Conservation (phyloP, 805 yeast genomes). For the Starmerella bombi region DNA sequence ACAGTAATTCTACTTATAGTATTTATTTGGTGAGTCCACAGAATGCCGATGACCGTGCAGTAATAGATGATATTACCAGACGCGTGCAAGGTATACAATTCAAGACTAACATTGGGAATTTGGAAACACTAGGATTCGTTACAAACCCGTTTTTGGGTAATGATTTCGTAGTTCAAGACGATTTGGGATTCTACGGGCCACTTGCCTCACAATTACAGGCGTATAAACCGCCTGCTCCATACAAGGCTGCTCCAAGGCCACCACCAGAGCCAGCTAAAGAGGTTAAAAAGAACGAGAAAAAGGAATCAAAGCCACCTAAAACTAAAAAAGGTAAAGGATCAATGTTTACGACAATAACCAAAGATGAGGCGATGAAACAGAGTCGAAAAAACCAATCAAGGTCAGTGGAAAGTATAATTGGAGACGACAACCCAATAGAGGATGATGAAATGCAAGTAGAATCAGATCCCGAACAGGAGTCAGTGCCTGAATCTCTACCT, state of each 20-base stretch:
- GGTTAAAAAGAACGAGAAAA: neutral
- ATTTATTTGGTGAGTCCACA: conserved; percentile 11
- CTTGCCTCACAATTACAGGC: neutral
- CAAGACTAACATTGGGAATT: neutral
- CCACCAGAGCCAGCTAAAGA: neutral
- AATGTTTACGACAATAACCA: neutral
- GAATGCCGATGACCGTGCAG: conserved; percentile 9
- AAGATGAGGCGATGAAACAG: neutral
- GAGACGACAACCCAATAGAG: neutral
- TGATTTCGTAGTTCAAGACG: neutral
- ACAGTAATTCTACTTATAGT: neutral
- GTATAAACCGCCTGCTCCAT: neutral
- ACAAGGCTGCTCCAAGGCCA: neutral
- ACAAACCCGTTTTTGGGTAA: conserved; percentile 8
- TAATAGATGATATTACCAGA: conserved; percentile 1
- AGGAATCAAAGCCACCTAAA: neutral
- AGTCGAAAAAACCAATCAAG: neutral
- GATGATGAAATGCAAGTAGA: neutral
- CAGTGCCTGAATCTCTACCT: neutral
- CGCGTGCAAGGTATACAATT: conserved; percentile 2
- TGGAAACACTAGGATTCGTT: conserved; percentile 4
- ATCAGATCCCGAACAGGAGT: neutral
- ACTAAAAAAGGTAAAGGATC: neutral
- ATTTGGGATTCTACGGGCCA: neutral
- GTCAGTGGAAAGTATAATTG: neutral